phyloP scores from a whole-genome alignment of 2,329 filamentous ascomycete genomes.

The Capronia epimyces region DNA sequence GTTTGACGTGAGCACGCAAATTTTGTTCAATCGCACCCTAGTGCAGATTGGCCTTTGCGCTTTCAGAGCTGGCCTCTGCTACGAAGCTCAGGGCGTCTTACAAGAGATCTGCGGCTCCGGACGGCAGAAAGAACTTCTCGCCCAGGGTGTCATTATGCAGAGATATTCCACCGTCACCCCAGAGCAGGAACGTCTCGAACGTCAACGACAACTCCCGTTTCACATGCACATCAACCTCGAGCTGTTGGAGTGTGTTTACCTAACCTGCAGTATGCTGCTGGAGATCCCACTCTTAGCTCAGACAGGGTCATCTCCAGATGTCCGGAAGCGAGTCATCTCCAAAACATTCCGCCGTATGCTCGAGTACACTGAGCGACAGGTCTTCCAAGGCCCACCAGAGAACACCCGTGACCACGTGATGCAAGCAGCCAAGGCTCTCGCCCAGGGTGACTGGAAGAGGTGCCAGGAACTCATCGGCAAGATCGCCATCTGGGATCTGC shows the following conservation, averaged over 20 bases:
- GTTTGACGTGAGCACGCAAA: conserved; percentile 96
- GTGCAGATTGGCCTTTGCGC: conserved; percentile 97
- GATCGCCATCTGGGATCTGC: conserved; percentile 99
- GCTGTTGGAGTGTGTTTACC: conserved; percentile 93
- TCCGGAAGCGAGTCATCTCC: conserved; percentile 96
- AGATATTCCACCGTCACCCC: conserved; percentile 92
- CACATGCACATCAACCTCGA: conserved; percentile 99
- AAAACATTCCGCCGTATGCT: conserved; percentile 99
- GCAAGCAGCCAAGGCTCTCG: conserved; percentile 95
- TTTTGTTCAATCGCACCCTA: conserved; percentile 95
- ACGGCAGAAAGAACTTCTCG: conserved; percentile 93
- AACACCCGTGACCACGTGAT: conserved; percentile 99
- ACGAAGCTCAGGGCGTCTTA: conserved; percentile 94
- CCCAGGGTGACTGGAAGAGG: conserved; percentile 98
- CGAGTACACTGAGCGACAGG: conserved; percentile 98
- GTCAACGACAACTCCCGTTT: conserved; percentile 95
- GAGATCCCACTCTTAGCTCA: conserved; percentile 96
- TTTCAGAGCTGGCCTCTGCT: conserved; percentile 93
- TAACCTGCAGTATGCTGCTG: conserved; percentile 98
- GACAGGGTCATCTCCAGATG: conserved; percentile 90
- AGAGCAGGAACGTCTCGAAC: conserved; percentile 94
- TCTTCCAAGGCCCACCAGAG: conserved; percentile 96
- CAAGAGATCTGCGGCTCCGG: conserved; percentile 98
- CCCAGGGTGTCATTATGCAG: conserved; percentile 97
- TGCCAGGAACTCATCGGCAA: conserved; percentile 86